phyloP scores from a whole-genome alignment of 768 basidiomycete species.

The Guyanaporus albipodus region DNA sequence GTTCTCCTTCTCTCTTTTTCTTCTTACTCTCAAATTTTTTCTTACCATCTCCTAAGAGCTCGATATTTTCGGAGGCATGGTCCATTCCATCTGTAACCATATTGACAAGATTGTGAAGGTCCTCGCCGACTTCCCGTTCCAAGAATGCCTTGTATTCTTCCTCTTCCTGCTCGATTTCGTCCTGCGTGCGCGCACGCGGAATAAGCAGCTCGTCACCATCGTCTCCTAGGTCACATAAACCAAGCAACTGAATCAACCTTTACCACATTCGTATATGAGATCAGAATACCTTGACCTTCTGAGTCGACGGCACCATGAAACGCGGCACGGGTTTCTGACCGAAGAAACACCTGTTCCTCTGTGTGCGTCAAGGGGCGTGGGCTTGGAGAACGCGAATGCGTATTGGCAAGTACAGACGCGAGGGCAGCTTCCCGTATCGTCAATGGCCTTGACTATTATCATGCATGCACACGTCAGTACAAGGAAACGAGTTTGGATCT shows the following conservation, averaged over 20 bases:
- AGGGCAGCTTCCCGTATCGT: slow-evolving; percentile 73
- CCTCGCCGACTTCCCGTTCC: slow-evolving; percentile 74
- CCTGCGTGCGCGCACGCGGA: slow-evolving; percentile 71
- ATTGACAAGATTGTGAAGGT: slow-evolving; percentile 64
- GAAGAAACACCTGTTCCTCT: slow-evolving; percentile 72
- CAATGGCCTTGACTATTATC: slow-evolving; percentile 58
- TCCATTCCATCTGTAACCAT: slow-evolving; percentile 33
- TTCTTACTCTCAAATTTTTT: slow-evolving; percentile 30
- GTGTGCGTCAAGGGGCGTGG: slow-evolving; percentile 59
- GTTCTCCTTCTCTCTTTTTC: slow-evolving; percentile 32
- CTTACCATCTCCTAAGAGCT: slow-evolving; percentile 25
- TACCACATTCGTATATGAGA: neutral
- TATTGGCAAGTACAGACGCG: slow-evolving; percentile 53
- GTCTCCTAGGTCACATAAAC: slow-evolving; percentile 31
- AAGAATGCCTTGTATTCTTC: slow-evolving; percentile 84
- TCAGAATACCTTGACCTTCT: slow-evolving; percentile 11
- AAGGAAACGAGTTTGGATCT: neutral
- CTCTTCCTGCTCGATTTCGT: slow-evolving; percentile 73
- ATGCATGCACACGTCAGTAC: slow-evolving; percentile 1
- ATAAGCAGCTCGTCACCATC: slow-evolving; percentile 71
- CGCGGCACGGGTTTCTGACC: slow-evolving; percentile 78
- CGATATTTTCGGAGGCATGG: slow-evolving; percentile 22
- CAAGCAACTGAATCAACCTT: neutral
- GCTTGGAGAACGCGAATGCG: slow-evolving; percentile 57
- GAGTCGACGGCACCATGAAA: slow-evolving; percentile 52